Conservation (phyloP, 2,329 filamentous ascomycete species). For the Arthrobotrys iridis region DNA sequence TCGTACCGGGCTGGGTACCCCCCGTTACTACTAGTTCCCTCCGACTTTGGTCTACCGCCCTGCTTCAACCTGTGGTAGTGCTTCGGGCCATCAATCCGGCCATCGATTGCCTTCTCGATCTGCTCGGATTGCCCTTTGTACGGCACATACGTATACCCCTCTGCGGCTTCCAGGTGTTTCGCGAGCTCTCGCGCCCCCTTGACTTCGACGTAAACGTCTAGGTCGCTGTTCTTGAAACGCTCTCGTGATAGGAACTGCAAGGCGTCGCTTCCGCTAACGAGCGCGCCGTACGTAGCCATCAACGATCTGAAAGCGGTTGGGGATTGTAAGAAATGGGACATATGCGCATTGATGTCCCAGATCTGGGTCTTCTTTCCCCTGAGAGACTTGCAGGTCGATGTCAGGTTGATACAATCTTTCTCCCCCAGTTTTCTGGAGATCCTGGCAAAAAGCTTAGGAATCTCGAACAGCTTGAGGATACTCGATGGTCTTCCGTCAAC, state of each 20-base stretch:
- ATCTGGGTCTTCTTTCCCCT: not conserved
- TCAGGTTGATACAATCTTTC: not conserved
- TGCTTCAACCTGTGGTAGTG: not conserved
- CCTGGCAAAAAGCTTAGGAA: constrained; percentile 7
- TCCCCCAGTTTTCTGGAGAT: constrained; percentile 3
- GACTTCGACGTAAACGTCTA: constrained; percentile 21
- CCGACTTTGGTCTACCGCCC: not conserved
- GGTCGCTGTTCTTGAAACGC: constrained; percentile 6
- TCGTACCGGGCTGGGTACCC: constrained; percentile 5
- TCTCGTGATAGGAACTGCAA: constrained; percentile 15
- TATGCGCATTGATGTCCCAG: constrained; percentile 19
- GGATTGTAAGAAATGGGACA: constrained; percentile 3
- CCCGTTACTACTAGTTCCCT: not conserved
- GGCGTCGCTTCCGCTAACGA: constrained; percentile 28
- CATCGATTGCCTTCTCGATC: not conserved
- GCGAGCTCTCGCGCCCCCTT: not conserved
- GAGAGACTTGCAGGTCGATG: constrained; percentile 5
- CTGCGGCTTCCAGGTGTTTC: not conserved
- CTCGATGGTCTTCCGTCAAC: not conserved
- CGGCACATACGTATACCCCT: constrained; percentile 1
- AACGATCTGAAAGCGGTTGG: constrained; percentile 14
- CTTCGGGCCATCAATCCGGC: not conserved
- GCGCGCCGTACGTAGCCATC: constrained; percentile 19
- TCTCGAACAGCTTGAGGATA: constrained; percentile 11
- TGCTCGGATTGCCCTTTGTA: not conserved